Base-by-base conservation (phyloP, 305 asterid genomes). In the Euphrasia arctica region DNA sequence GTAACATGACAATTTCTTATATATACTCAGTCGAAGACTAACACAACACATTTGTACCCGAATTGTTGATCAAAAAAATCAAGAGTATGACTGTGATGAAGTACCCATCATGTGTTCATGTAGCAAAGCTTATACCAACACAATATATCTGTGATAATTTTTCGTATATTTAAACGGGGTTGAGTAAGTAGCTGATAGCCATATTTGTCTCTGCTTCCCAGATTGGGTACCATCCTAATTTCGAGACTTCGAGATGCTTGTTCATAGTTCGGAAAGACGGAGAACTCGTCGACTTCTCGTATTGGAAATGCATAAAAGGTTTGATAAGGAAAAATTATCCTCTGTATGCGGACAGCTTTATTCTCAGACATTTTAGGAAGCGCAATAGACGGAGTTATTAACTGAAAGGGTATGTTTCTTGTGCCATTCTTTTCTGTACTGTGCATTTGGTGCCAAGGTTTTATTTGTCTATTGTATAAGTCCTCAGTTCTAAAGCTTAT, bases 251-350 rank as follows among this genome's bases (percentile, higher is more conserved):
- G 5, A 76, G 90, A 76, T 93, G 99, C 66, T 69, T 93, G 61
- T 93, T 93, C 84, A 78, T 93, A 72, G 96, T 86, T 57, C 96
- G 95, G 25, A 85, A 80, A 70, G 95, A 86, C 76, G 99, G 97
- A 68, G 97, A 88, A 54, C 12, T 76, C 78, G 87, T 90, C 27
- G 97, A 93, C 64, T 93, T 93, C 61, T 93, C 99, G 1, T 93
- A 80, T 76, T 90, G 97, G 99, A 93, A 93, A 84, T 90, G 99
- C 85, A 82, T 93, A 68, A 90, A 88, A 77, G 97, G 99, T 47
- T 77, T 90, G 81, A 86, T 93, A 77, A 80, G 87, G 69, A 88
- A 81, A 72, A 90, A 88, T 22, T 93, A 88, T 78, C 99, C 97
- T 65, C 84, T 88, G 27, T 83, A 90, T 58, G 97, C 99, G 0